Evolutionary conservation across 108 stramenopile genomes (phyloP), one percentile per base, ranked within the genome.

Genomic region (Cylindrotheca closterium): DNA sequence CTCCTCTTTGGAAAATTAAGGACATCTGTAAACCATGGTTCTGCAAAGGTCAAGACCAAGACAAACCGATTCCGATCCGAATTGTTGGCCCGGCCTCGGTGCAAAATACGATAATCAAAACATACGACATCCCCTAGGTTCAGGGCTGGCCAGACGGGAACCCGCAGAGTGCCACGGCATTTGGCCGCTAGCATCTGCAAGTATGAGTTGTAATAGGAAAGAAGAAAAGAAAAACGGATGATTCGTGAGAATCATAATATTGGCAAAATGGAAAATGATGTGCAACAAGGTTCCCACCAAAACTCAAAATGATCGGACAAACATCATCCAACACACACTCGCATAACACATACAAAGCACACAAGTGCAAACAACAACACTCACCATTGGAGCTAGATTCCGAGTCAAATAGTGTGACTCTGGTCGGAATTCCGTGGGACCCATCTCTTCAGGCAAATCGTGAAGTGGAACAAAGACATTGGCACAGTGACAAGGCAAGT

Each of bases 81-180:
- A 21, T 10, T 42, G 73, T 90, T 90, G 32, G 88, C 81, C 47
- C 72, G 52, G 1, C 85, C 88, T 21, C 85, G 78, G 77, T 90
- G 88, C 53, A 90, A 65, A 15, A 86, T 63, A 18, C 89, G 80
- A 75, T 87, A 91, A 68, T 91, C 89, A 73, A 91, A 87, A 12
- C 85, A 0, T 12, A 91, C 24, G 8, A 76, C 83, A 75, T 84
- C 84, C 0, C 86, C 86, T 24, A 49, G 26, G 21, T 42, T 22
- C n/a, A 87, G 33, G 30, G 48, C 28, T 4, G 84, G 86, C 33
- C 62, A 58, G 4, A 75, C 71, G 12, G 89, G 74, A 19, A 63
- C 7, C 51, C 67, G 65, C 63, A 85, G 68, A 45, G 69, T 73
- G 23, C 75, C 78, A 30, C 77, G 67, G 19, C 67, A 74, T 60